Percentiles rank a stretch among this genome's conserved stretches.
Evolutionary conservation across 2,329 filamentous ascomycete species (phyloP).

Genomic region (Xylariaceae sp.): DNA sequence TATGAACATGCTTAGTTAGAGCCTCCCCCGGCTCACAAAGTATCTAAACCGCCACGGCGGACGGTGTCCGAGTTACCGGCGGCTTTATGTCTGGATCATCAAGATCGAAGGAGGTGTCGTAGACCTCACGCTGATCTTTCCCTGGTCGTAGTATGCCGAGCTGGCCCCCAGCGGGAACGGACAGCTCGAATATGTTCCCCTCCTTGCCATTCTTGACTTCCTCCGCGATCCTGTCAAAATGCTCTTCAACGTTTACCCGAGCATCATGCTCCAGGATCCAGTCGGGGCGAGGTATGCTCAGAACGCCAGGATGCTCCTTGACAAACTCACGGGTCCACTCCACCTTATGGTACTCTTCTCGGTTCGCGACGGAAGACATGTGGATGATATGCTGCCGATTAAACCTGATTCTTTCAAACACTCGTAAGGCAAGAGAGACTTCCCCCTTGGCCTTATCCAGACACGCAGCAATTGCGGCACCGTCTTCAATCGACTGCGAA

Average conservation of each 20-base stretch:
- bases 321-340: constrained; percentile 32
- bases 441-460: constrained; percentile 29
- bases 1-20: too few relatives aligned
- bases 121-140: too few relatives aligned
- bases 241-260: constrained; percentile 40
- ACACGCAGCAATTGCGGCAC: constrained; percentile 36
- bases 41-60: too few relatives aligned
- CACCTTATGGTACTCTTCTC: constrained; percentile 44
- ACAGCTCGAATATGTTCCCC: background rate
- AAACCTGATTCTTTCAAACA: constrained; percentile 36
- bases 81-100: too few relatives aligned
- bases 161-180: constrained; percentile 2
- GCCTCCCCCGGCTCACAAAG: too few relatives aligned
- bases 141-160: too few relatives aligned
- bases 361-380: constrained; percentile 25
- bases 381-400: constrained; percentile 16
- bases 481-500: constrained; percentile 41
- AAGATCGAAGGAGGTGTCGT: too few relatives aligned
- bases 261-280: constrained; percentile 44
- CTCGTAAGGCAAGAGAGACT: constrained; percentile 32
- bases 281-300: constrained; percentile 37
- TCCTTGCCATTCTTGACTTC: background rate
- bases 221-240: constrained; percentile 18
- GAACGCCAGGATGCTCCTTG: constrained; percentile 36
- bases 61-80: too few relatives aligned